Base-by-base conservation (phyloP, 2,329 filamentous ascomycete genomes). In the Phaeosphaeriaceae sp. region DNA sequence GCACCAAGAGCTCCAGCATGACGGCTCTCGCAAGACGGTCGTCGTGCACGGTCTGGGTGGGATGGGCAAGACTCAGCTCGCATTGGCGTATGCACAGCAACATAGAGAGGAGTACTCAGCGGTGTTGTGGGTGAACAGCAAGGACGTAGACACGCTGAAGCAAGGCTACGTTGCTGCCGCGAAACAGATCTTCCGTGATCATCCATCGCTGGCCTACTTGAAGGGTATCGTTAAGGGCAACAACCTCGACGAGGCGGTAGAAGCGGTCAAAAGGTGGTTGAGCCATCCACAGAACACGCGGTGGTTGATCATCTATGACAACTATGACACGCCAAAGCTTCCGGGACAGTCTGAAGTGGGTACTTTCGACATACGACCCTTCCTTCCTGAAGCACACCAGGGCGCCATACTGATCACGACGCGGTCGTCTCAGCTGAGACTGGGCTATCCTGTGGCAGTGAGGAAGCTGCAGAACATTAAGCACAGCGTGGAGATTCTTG, bases 41-140 rank as follows among this genome's bases (percentile, higher is more conserved):
- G 61, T 75, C 21, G 53, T 79, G 6, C 64, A 77, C 37, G 76
- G 76, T 13, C 60, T 77, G 3, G 75, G 76, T 13, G 76, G 76
- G 3, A 77, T 79, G 23, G 76, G 74, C 20, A 80, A 80, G 64
- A 79, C 76, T n/a, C 72, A 79, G 54, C 34, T 15, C 7, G 68
- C 5, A 33, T 56, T 76, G 7, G 63, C 68, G 36, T 79, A 74
- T 58, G 57, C 68, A 2, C 71, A 67, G 56, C 51, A 49, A 28
- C 53, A 78, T 46, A 61, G 63, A 16, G 42, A 63, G 12, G 60
- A 68, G 5, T 78, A 77, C 54, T 68, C 70, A 0, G 72, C 75
- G 0, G 57, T 76, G 4, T 71, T 80, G 50, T 81, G 76, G 78
- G 42, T 81, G 6, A 74, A 79, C 52, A 70, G 66, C 13, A 74